phyloP scores from a whole-genome alignment of 805 yeast genomes.

The Yamadazyma insecticola region DNA sequence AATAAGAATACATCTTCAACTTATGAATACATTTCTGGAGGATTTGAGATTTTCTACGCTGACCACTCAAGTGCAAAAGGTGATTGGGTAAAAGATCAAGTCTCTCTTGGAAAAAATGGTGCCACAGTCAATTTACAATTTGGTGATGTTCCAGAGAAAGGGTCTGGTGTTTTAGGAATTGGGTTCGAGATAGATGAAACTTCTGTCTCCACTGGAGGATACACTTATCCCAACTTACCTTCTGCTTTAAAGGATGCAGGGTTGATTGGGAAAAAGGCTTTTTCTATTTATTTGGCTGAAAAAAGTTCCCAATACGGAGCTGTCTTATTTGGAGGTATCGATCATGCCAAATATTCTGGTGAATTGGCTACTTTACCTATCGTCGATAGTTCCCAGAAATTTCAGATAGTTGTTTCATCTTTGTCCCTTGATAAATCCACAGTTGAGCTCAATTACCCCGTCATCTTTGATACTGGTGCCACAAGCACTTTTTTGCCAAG shows the following conservation, averaged over 20 bases:
- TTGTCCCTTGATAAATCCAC: constrained; percentile 3
- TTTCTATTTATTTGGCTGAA: background rate
- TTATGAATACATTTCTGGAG: constrained; percentile 23
- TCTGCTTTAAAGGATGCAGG: background rate
- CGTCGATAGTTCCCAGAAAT: constrained; percentile 3
- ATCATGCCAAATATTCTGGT: constrained; percentile 22
- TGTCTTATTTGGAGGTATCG: constrained; percentile 31
- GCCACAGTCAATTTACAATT: constrained; percentile 7
- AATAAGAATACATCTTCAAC: constrained; percentile 26
- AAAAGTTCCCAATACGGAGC: constrained; percentile 20
- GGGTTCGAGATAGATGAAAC: constrained; percentile 1
- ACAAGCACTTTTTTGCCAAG: no score
- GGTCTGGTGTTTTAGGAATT: background rate
- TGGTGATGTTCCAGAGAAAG: constrained; percentile 3
- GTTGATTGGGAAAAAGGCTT: background rate
- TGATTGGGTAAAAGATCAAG: constrained; percentile 12
- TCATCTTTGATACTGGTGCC: no score
- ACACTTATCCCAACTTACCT: background rate
- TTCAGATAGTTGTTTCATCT: background rate
- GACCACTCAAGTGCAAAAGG: constrained; percentile 41
- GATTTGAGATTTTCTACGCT: constrained; percentile 42
- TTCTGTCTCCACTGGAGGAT: no score
- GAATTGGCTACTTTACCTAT: constrained; percentile 18
- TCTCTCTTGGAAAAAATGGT: constrained; percentile 4
- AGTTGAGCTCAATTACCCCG: no score